Percentiles rank a stretch among this genome's conserved stretches.
Evolutionary conservation across 1,139 yeast species (phyloP).

Genomic region (Sugiyamaella neomexicana): DNA sequence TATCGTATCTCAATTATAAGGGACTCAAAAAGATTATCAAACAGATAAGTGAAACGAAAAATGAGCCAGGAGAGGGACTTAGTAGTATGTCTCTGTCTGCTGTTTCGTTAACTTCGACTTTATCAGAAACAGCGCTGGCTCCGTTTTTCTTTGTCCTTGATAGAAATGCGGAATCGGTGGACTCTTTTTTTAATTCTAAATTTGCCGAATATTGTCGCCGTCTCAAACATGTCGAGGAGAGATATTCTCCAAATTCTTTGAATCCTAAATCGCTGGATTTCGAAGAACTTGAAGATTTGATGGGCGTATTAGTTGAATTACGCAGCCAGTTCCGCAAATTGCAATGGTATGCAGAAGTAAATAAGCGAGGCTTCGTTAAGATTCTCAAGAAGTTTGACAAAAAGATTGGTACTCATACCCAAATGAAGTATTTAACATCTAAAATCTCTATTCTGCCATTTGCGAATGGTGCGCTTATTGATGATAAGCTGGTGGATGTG

Average conservation of each 20-base stretch:
- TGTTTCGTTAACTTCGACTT: constrained; percentile 18
- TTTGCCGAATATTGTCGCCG: constrained; percentile 73
- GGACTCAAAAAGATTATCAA: constrained; percentile 79
- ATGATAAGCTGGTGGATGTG: constrained; percentile 54
- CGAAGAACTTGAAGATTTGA: constrained; percentile 80
- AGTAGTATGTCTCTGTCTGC: constrained; percentile 16
- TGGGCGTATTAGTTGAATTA: constrained; percentile 72
- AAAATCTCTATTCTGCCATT: constrained; percentile 76
- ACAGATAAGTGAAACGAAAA: constrained; percentile 40
- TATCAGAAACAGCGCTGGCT: constrained; percentile 31
- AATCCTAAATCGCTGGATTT: constrained; percentile 41
- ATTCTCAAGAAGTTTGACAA: constrained; percentile 90
- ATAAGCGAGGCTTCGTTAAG: constrained; percentile 85
- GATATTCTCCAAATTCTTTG: constrained; percentile 32
- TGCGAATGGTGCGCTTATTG: constrained; percentile 60
- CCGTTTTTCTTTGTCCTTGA: constrained; percentile 79
- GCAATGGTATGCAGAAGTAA: constrained; percentile 88
- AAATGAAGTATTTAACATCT: constrained; percentile 63
- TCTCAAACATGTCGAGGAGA: constrained; percentile 45
- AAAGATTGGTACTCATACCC: constrained; percentile 70
- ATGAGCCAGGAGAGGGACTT: not conserved
- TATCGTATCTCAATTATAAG: constrained; percentile 81
- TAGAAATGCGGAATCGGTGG: constrained; percentile 78
- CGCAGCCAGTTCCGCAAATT: constrained; percentile 77
- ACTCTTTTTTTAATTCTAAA: constrained; percentile 72